These are phyloP conservation scores for Tuber melanosporum DNA, from an alignment of 495 filamentous ascomycete genomes.

Conservation along the genomic window DNA sequence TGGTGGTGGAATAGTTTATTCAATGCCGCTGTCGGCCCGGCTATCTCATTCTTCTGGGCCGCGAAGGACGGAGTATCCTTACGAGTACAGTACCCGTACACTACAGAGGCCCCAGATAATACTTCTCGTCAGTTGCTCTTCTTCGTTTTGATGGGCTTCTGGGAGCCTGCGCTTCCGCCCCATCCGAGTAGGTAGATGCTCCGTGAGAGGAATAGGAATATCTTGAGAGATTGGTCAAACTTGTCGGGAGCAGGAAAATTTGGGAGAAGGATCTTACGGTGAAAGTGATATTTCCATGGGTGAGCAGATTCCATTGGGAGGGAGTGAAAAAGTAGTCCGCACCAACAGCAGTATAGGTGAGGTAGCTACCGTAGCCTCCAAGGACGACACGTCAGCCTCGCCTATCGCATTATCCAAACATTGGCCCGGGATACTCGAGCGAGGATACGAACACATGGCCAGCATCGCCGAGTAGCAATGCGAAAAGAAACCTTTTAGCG, in stretches of 20 bases:
- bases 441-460: constrained; percentile 18
- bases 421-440: background rate
- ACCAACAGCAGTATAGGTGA: constrained; percentile 18
- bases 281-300: constrained; percentile 20
- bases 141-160: background rate
- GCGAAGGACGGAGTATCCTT: background rate
- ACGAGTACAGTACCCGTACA: background rate
- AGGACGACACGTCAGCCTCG: constrained; percentile 9
- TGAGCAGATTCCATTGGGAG: constrained; percentile 16
- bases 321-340: constrained; percentile 18
- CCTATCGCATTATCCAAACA: background rate
- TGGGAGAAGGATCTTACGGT: constrained; percentile 14
- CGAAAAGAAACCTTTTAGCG: constrained; percentile 22
- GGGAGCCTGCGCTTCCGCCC: constrained; percentile 30
- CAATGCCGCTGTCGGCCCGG: background rate
- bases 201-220: constrained; percentile 6
- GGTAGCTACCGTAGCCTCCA: constrained; percentile 14
- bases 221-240: constrained; percentile 17
- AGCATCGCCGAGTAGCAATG: constrained; percentile 22
- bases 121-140: background rate
- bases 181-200: constrained; percentile 35
- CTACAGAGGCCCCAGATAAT: background rate
- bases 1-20: background rate
- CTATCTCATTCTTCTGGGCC: background rate
- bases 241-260: background rate